These are phyloP conservation scores for Blastomyces percursus DNA, from an alignment of 2,329 filamentous ascomycete species.

Conservation along the genomic window DNA sequence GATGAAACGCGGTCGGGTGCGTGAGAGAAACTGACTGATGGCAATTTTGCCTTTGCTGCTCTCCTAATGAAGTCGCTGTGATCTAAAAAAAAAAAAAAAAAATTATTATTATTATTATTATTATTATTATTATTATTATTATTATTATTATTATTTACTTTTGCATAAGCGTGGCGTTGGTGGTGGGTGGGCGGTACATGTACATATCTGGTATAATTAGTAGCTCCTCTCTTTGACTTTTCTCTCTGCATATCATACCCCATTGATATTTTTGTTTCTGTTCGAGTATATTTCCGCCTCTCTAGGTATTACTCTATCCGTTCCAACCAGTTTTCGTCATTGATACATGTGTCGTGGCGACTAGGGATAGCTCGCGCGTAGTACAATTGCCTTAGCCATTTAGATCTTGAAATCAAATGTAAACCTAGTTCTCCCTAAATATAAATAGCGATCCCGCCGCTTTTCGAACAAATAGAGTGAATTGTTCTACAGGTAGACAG, in stretches of 20 bases:
- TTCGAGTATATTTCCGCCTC: background rate
- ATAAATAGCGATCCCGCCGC: background rate
- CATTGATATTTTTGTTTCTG: background rate
- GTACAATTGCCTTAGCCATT: background rate
- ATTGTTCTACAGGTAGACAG: background rate
- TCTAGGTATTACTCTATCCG: background rate
- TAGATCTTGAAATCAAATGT: background rate
- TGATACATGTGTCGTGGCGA: background rate
- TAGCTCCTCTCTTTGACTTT: background rate
- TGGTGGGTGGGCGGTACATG: background rate
- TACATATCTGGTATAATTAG: background rate
- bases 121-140: background rate
- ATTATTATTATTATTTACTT: background rate
- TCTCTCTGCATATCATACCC: background rate
- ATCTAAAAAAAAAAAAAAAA: too few species aligned
- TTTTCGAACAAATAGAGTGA: background rate
- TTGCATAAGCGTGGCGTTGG: background rate
- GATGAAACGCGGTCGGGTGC: background rate
- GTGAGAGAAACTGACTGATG: background rate
- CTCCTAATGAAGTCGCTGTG: background rate
- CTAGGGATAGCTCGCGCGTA: background rate
- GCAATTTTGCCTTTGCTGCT: background rate
- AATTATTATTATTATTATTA: background rate
- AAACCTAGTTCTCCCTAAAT: background rate
- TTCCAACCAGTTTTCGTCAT: background rate